Base-by-base conservation (phyloP, 2,329 filamentous ascomycete species). In the Alternaria infectoria region DNA sequence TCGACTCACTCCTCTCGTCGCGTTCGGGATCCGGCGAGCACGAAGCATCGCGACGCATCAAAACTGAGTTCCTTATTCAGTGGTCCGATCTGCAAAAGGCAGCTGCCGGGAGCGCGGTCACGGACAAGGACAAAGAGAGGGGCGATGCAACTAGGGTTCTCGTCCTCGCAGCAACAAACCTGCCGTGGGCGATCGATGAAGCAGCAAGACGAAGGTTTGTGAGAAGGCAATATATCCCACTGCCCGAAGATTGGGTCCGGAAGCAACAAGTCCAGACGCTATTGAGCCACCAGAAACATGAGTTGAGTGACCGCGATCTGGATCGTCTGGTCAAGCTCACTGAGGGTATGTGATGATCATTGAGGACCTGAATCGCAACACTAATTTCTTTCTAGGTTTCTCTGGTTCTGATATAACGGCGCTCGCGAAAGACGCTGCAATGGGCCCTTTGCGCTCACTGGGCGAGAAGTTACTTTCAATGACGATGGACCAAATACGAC, bases 101-200 rank as follows among this genome's bases (percentile, higher is more conserved):
- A 3, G 96, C 96, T 7, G 95, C 94, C 5, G 95, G 95, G 1
- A 87, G 92, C 40, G 93, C 96, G 75, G 84, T 87, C 51, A 86
- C 79, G 13, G 86, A 88, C 13, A 89, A 86, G 62, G 88, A 91
- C 36, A 91, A 87, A 69, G 88, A 90, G 63, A 85, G 86, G 58
- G 93, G 93, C 1, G 95, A 98, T 79, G 89, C 94, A 5, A 96
- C 90, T 67, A 87, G 95, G 56, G 96, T 99, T 2, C 85, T 99
- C 13, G 96, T 99, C 1, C 86, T 99, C 36, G 96, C 96, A 1
- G 96, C 96, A 19, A 99, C 96, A 1, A 99, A 99, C 77, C 80
- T 98, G 62, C 96, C 96, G 0, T 99, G 96, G 96, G 93, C 94
- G 32, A 98, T 99, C 70, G 96, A 99, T 72, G 96, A 98, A 79